These are phyloP conservation scores for Penicillium sp. DNA, from an alignment of 2,329 filamentous ascomycete species.

Conservation along the genomic window DNA sequence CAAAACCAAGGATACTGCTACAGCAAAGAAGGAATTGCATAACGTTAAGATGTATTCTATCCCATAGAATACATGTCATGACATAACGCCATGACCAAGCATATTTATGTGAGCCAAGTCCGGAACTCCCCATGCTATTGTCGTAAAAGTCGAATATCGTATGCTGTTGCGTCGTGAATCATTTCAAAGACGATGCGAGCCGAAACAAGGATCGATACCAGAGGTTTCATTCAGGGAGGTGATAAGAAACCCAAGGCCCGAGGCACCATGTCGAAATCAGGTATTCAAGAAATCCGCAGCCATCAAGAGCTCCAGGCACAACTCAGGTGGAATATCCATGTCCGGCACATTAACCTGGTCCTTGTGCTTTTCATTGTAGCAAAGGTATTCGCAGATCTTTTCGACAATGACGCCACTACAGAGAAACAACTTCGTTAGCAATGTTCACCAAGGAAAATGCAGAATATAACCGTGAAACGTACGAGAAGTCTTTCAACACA, in stretches of 20 bases:
- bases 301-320: constrained; percentile 65
- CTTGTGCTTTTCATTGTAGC: constrained; percentile 65
- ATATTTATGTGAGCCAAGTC: constrained; percentile 4
- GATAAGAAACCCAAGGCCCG: neutral
- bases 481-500: constrained; percentile 61
- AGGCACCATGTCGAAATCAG: constrained; percentile 14
- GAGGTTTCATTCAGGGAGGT: neutral
- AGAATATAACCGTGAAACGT: constrained; percentile 17
- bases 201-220: neutral
- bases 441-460: neutral
- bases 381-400: constrained; percentile 69
- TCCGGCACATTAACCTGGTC: constrained; percentile 61
- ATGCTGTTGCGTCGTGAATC: constrained; percentile 18
- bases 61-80: constrained; percentile 3
- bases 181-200: neutral
- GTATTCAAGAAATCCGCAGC: constrained; percentile 65
- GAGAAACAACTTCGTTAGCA: constrained; percentile 1
- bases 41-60: neutral
- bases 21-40: neutral
- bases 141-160: neutral
- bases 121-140: constrained; percentile 14
- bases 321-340: constrained; percentile 64
- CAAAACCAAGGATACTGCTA: neutral
- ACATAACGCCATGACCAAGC: constrained; percentile 1
- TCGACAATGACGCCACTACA: constrained; percentile 61